Percentiles rank a stretch among this genome's conserved stretches.
These are phyloP conservation scores for Colletotrichum lindemuthianum DNA, from an alignment of 2,329 filamentous ascomycete genomes.

Conservation along the genomic window DNA sequence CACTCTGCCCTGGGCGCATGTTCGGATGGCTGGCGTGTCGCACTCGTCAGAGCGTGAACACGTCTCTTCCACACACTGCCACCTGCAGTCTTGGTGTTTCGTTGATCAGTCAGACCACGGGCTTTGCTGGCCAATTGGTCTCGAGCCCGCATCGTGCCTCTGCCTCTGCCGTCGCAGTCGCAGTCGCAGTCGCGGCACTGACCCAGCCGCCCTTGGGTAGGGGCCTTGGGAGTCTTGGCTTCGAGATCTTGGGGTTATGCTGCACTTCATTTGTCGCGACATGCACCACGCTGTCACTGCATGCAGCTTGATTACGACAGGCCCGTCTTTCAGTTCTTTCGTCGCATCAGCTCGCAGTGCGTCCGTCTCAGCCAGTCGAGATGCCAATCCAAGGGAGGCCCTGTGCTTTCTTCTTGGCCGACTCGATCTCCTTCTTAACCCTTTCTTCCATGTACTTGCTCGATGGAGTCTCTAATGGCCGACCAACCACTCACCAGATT, in stretches of 20 bases:
- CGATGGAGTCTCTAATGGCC: too few relatives aligned
- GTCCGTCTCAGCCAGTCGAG: constrained; percentile 2
- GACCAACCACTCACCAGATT: neutral
- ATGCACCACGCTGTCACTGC: constrained; percentile 30
- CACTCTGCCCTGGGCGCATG: constrained; percentile 1
- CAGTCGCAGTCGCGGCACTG: constrained; percentile 23
- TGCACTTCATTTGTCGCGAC: constrained; percentile 29
- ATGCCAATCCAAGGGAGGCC: constrained; percentile 14
- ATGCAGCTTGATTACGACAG: constrained; percentile 29
- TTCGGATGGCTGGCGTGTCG: constrained; percentile 15
- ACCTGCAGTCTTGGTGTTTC: constrained; percentile 18
- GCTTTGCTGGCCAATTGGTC: constrained; percentile 21
- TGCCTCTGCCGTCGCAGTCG: constrained; percentile 12
- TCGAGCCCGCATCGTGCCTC: constrained; percentile 16
- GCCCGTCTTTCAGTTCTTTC: neutral
- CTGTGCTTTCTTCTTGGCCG: too few relatives aligned
- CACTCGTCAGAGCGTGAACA: constrained; percentile 5
- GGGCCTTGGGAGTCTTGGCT: neutral
- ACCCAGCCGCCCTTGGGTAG: constrained; percentile 24
- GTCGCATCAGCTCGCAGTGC: constrained; percentile 25
- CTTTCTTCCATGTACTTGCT: too few relatives aligned
- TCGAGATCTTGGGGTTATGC: constrained; percentile 8
- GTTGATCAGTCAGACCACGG: constrained; percentile 27
- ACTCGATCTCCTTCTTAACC: constrained; percentile 6
- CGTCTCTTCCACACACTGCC: constrained; percentile 7